Evolutionary conservation across 75 land plant species (phyloP).

Genomic region (Sequoiadendron giganteum): DNA sequence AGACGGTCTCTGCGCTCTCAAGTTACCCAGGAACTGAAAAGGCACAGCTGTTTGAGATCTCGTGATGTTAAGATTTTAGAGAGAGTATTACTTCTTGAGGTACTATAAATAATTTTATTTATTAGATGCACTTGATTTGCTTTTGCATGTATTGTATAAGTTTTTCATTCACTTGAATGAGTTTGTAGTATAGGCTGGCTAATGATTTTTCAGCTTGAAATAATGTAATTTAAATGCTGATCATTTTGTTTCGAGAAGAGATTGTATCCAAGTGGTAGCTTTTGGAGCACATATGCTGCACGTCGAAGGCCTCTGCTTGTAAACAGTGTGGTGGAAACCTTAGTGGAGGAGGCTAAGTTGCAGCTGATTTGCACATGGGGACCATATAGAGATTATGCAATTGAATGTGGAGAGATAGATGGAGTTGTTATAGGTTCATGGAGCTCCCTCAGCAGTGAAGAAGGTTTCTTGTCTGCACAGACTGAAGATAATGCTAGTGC

Average conservation of each 20-base stretch:
- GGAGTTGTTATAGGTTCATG: constrained; percentile 92
- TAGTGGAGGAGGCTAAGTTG: constrained; percentile 18
- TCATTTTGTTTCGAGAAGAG: constrained; percentile 44
- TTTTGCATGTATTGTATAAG: too few relatives aligned
- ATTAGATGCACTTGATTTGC: background rate
- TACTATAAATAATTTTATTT: constrained; percentile 19
- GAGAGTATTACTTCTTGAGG: constrained; percentile 83
- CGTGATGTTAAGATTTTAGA: constrained; percentile 64
- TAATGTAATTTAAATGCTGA: constrained; percentile 17
- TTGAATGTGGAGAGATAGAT: constrained; percentile 88
- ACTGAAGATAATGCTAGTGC: constrained; percentile 34
- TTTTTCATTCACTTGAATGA: background rate
- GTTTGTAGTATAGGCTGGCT: background rate
- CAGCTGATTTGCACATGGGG: constrained; percentile 24
- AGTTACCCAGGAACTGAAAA: constrained; percentile 57
- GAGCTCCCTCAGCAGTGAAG: constrained; percentile 36
- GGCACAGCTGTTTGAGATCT: constrained; percentile 50
- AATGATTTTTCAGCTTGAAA: background rate
- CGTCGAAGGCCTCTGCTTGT: constrained; percentile 28
- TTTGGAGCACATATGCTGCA: constrained; percentile 62
- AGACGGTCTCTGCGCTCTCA: constrained; percentile 66
- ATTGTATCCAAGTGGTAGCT: constrained; percentile 87
- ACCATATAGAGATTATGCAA: constrained; percentile 18
- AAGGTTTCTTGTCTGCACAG: constrained; percentile 10
- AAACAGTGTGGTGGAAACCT: constrained; percentile 15